Evolutionary conservation across 106 monocot species (phyloP).

Genomic region (Acorus gramineus): DNA sequence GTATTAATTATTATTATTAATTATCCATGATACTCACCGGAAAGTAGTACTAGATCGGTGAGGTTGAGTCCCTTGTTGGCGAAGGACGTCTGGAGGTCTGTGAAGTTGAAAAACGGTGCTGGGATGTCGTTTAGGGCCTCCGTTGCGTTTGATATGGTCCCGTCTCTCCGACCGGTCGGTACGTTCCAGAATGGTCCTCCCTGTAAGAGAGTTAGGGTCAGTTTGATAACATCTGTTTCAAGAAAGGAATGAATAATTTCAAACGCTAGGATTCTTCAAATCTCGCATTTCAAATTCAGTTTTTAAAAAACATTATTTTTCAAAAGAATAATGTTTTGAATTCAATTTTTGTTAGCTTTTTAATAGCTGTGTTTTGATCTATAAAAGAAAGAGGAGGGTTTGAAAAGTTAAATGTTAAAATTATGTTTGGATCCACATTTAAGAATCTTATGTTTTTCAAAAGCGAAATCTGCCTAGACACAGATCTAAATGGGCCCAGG

Average conservation of each 20-base stretch:
- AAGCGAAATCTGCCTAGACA: too few species aligned
- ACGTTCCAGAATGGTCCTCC: slow-evolving; percentile 48
- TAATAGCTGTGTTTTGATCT: too few species aligned
- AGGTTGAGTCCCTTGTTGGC: slow-evolving; percentile 29
- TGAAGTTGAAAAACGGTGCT: slow-evolving; percentile 29
- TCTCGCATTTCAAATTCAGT: not conserved
- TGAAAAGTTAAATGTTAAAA: too few species aligned
- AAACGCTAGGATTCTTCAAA: too few species aligned
- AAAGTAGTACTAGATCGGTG: slow-evolving; percentile 24
- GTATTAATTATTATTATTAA: not conserved
- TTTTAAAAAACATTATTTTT: not conserved
- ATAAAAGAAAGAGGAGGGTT: too few species aligned
- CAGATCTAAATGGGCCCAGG: too few species aligned
- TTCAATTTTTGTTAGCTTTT: not conserved
- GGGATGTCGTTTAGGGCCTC: slow-evolving; percentile 32
- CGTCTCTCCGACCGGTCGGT: slow-evolving; percentile 46
- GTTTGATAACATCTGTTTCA: not conserved
- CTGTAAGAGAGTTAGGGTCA: slow-evolving; percentile 5
- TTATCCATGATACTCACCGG: slow-evolving; percentile 16
- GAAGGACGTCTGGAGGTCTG: slow-evolving; percentile 18
- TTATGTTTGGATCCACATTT: too few species aligned
- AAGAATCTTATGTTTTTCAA: too few species aligned
- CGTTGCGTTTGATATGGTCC: slow-evolving; percentile 13
- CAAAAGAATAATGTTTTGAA: too few species aligned
- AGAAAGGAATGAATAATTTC: not conserved